Percentiles rank a stretch among this genome's conserved stretches.
Evolutionary conservation across 176 grass and related monocot species (phyloP).

Genomic region (Hyparrhenia diplandra): DNA sequence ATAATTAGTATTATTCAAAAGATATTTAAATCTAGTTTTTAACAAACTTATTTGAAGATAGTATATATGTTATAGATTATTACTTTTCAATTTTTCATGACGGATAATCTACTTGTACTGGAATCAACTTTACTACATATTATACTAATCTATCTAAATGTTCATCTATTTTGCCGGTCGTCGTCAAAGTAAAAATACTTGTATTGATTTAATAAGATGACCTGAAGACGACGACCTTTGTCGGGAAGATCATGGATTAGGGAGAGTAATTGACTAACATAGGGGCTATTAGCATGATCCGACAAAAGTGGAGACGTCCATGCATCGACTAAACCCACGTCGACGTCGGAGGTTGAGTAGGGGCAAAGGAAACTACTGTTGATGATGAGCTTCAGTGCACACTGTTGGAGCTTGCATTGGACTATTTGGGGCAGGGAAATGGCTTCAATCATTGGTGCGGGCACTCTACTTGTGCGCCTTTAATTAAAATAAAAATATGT

Average conservation of each 20-base stretch:
- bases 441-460: not conserved
- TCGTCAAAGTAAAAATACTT: not conserved
- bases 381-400: not conserved
- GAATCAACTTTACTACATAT: no score
- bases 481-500: no score
- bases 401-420: not conserved
- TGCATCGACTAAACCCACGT: not conserved
- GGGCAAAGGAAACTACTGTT: not conserved
- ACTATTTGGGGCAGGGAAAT: no score
- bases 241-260: not conserved
- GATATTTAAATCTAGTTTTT: no score
- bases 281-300: not conserved
- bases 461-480: no score
- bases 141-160: no score
- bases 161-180: no score
- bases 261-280: no score
- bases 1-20: no score
- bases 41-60: no score
- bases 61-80: no score
- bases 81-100: not conserved
- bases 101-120: no score
- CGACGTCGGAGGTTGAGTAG: not conserved
- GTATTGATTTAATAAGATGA: not conserved
- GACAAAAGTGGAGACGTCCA: not conserved
- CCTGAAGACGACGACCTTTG: not conserved